Evolutionary conservation across 306 rosid genomes (phyloP).

Genomic region (Vicia villosa): DNA sequence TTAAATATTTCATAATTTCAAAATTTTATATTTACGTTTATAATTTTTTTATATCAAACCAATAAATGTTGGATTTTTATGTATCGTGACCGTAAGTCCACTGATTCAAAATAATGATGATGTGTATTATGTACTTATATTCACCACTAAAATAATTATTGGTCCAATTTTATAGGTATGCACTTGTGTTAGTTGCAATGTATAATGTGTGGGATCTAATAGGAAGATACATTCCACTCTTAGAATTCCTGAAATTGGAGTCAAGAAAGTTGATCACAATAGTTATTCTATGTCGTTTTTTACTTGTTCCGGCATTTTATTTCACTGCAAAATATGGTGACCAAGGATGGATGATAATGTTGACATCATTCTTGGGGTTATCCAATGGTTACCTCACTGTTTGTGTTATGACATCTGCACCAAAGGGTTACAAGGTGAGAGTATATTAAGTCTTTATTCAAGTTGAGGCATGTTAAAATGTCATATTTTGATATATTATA

Average conservation of each 20-base stretch:
- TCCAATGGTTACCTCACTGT: slow-evolving; percentile 91
- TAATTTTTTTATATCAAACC: background rate
- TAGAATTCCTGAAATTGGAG: slow-evolving; percentile 57
- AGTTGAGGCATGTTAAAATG: background rate
- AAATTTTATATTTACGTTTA: background rate
- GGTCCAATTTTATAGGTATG: slow-evolving; percentile 60
- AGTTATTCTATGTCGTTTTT: slow-evolving; percentile 57
- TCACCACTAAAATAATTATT: background rate
- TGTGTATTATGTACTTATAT: too few relatives aligned
- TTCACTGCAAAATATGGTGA: slow-evolving; percentile 83
- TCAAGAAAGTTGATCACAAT: slow-evolving; percentile 57
- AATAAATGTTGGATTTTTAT: background rate
- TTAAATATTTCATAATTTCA: background rate
- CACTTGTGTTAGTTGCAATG: slow-evolving; percentile 77
- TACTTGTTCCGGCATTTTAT: slow-evolving; percentile 83
- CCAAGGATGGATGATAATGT: slow-evolving; percentile 87
- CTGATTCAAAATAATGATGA: too few relatives aligned
- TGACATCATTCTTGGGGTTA: slow-evolving; percentile 81
- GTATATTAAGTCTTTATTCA: slow-evolving; percentile 4
- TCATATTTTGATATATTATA: background rate
- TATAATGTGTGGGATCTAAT: slow-evolving; percentile 75
- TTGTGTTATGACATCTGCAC: slow-evolving; percentile 86
- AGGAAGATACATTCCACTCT: slow-evolving; percentile 81
- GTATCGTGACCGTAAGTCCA: too few relatives aligned
- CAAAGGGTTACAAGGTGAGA: slow-evolving; percentile 87